A percentile compares a stretch with the other conserved stretches of the same genome.
These are phyloP conservation scores for Aureobasidium sp. DNA, from an alignment of 2,329 filamentous ascomycete species.

Conservation along the genomic window DNA sequence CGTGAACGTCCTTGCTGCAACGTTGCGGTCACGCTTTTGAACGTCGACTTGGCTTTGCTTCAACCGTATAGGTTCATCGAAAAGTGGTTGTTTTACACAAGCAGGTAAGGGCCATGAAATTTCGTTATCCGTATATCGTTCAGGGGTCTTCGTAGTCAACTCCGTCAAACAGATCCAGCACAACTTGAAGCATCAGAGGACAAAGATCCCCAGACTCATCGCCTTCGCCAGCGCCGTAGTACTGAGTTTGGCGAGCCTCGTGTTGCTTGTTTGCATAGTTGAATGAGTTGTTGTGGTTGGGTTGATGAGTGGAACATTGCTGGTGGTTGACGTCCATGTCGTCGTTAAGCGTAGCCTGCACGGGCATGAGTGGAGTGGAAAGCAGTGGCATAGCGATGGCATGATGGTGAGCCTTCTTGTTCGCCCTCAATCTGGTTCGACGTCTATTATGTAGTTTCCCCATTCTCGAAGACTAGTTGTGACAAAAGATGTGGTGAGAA, in stretches of 20 bases:
- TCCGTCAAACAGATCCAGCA: conserved; percentile 37
- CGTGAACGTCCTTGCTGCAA: not conserved
- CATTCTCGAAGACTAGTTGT: conserved; percentile 22
- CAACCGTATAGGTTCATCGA: not conserved
- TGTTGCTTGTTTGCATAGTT: not conserved
- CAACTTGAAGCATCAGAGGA: conserved; percentile 37
- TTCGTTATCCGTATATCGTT: not conserved
- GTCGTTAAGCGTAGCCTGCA: not conserved
- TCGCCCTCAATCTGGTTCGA: conserved; percentile 34
- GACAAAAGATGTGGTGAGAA: not conserved
- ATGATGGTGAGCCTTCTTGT: not conserved
- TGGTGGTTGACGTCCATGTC: not conserved
- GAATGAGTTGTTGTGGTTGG: not conserved
- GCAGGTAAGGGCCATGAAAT: not conserved
- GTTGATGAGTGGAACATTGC: not conserved
- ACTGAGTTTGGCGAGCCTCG: conserved; percentile 26
- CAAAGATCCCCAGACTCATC: conserved; percentile 34
- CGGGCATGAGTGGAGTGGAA: not conserved
- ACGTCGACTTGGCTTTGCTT: not conserved
- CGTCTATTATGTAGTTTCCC: conserved; percentile 38
- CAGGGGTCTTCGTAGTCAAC: conserved; percentile 36
- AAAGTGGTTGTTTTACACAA: not conserved
- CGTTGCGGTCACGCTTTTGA: not conserved
- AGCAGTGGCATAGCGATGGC: conserved; percentile 1
- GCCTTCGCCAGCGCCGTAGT: conserved; percentile 34